Base-by-base conservation (phyloP, 2,329 filamentous ascomycete genomes). In the Rhynchosporium agropyri region DNA sequence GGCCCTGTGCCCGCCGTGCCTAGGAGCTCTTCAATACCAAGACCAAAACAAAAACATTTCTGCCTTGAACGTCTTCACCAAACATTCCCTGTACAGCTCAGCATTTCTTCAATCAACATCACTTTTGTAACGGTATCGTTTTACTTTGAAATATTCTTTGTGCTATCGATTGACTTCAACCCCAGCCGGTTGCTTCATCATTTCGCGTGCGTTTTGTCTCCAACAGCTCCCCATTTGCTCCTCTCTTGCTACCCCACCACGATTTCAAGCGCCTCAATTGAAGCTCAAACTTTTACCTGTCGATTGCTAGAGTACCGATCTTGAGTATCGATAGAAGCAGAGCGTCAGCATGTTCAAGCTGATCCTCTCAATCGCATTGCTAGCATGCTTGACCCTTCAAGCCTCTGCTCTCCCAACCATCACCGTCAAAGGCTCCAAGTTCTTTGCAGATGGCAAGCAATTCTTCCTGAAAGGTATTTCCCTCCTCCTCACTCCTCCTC, bases 401-500 rank as follows among this genome's bases (percentile, higher is more conserved):
- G 60, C 53, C 20, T 15, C 43, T 36, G 65, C 66, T 43, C 42
- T 73, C 31, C 62, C 69, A 9, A 64, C 65, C 4, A 71, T 74
- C 60, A 66, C 70, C 0, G 65, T 71, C 49, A 73, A 71, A 49
- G 71, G 71, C 12, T 63, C 68, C 2, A 72, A 72, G 57, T 70
- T 71, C 64, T 73, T 73, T 46, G 65, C 69, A n/a, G 63, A 50
- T 57, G 68, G 68, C 7, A 49, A 72, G 28, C 70, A 72, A 58
- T 73, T 70, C 58, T 74, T 73, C 63, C 56, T 74, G 50, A 70
- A 72, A 61, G 73, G 72, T 66, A 66, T 26, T 48, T 58, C 75
- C 3, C 82, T 26, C 84, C 85, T 56, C 76, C 77, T 63, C 74
- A 80, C 82, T 66, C 82, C 81, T 64, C 33, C 9, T 5, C 9